A percentile compares a stretch with the other conserved stretches of the same genome.
These are phyloP conservation scores for Dryas drummondii DNA, from an alignment of 306 rosid genomes.

Conservation along the genomic window DNA sequence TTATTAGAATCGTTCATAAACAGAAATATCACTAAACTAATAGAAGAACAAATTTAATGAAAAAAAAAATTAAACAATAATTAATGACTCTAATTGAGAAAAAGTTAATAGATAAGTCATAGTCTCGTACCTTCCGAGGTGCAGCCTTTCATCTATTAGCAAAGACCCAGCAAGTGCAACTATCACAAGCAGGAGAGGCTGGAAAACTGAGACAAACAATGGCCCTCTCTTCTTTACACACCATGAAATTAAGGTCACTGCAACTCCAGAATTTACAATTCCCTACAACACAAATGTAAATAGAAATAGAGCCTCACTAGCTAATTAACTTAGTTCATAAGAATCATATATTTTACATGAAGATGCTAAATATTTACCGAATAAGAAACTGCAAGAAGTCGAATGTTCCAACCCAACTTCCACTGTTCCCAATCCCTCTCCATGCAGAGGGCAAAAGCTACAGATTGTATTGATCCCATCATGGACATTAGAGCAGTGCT, in stretches of 20 bases:
- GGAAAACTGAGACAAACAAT: slow-evolving; percentile 40
- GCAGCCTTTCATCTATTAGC: slow-evolving; percentile 37
- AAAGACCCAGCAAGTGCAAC: slow-evolving; percentile 35
- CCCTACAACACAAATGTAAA: slow-evolving; percentile 24
- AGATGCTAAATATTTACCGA: neutral
- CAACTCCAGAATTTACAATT: slow-evolving; percentile 35
- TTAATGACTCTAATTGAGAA: slow-evolving; percentile 37
- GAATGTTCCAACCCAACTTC: slow-evolving; percentile 27
- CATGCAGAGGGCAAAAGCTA: slow-evolving; percentile 11
- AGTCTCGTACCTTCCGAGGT: slow-evolving; percentile 25
- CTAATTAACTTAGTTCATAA: too few species aligned
- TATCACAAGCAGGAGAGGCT: slow-evolving; percentile 32
- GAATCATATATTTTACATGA: too few species aligned
- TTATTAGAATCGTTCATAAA: too few species aligned
- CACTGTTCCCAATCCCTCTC: slow-evolving; percentile 27
- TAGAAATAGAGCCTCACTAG: too few species aligned
- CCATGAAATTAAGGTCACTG: slow-evolving; percentile 34
- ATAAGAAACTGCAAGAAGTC: slow-evolving; percentile 21
- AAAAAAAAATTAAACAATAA: neutral
- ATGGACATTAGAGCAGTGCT: slow-evolving; percentile 36
- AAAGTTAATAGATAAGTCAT: slow-evolving; percentile 23
- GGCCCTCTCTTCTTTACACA: slow-evolving; percentile 40
- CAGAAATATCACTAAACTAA: neutral
- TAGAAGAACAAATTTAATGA: too few species aligned
- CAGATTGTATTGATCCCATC: slow-evolving; percentile 29